phyloP scores from a whole-genome alignment of 1,139 yeast species.

The Lodderomyces parapsilosis region DNA sequence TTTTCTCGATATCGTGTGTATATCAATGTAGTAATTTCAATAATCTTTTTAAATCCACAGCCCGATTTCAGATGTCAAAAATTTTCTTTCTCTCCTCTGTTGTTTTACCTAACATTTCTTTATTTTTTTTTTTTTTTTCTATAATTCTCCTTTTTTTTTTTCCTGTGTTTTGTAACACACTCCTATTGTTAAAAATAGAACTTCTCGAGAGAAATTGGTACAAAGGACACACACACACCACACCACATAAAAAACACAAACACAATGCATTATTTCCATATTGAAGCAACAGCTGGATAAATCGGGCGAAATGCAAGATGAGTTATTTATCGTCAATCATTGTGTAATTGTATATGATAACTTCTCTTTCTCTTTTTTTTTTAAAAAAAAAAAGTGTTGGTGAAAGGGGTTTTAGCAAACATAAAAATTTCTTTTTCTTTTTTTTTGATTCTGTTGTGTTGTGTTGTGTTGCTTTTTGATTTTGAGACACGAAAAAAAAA shows the following conservation, averaged over 20 bases:
- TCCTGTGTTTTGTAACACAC: too few relatives aligned
- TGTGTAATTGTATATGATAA: too few relatives aligned
- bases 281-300: not conserved
- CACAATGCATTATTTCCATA: too few relatives aligned
- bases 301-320: not conserved
- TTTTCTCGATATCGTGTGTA: too few relatives aligned
- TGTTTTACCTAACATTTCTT: too few relatives aligned
- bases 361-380: too few relatives aligned
- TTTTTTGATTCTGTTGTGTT: not conserved
- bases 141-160: too few relatives aligned
- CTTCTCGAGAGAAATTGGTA: not conserved
- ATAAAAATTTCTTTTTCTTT: slow-evolving; percentile 2
- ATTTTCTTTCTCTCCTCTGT: too few relatives aligned
- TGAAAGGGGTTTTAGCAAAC: slow-evolving; percentile 1
- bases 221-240: not conserved
- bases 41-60: not conserved
- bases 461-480: too few relatives aligned
- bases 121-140: not conserved
- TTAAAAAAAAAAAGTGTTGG: too few relatives aligned
- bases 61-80: slow-evolving; percentile 3
- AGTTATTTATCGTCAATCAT: too few relatives aligned
- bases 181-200: not conserved
- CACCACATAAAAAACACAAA: not conserved
- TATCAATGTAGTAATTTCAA: too few relatives aligned
- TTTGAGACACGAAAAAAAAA: not conserved